These are phyloP conservation scores for Aspergillus costaricaensis DNA, from an alignment of 2,329 filamentous ascomycete genomes.

Conservation along the genomic window DNA sequence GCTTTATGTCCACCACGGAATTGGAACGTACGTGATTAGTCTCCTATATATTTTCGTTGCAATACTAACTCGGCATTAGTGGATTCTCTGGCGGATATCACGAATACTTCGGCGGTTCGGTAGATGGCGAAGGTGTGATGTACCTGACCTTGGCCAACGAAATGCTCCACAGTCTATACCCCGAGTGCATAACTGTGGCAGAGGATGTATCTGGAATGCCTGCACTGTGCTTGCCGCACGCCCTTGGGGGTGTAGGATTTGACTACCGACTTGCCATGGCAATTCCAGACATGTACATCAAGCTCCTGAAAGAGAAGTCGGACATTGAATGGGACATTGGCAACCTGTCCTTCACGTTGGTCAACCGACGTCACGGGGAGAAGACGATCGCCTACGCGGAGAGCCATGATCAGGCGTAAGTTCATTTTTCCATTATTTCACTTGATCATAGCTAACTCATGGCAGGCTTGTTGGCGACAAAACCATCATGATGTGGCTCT, in stretches of 20 bases:
- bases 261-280: constrained; percentile 98
- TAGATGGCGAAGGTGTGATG: constrained; percentile 90
- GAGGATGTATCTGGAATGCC: constrained; percentile 99
- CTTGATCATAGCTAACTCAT: constrained; percentile 9
- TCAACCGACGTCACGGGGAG: constrained; percentile 90
- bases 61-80: constrained; percentile 46
- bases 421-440: constrained; percentile 23
- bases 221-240: constrained; percentile 83
- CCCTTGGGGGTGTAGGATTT: constrained; percentile 89
- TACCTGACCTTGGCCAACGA: constrained; percentile 98
- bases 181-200: constrained; percentile 84
- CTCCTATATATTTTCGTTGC: neutral
- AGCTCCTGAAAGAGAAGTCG: constrained; percentile 89
- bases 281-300: constrained; percentile 98
- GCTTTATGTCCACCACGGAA: constrained; percentile 93
- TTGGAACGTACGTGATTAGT: constrained; percentile 74
- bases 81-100: constrained; percentile 98
- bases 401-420: constrained; percentile 95
- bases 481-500: constrained; percentile 95
- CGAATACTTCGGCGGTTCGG: constrained; percentile 87
- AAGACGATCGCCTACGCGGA: constrained; percentile 98
- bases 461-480: constrained; percentile 90
- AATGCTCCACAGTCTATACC: constrained; percentile 88
- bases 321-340: constrained; percentile 92
- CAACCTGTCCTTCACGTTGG: constrained; percentile 81